These are phyloP conservation scores for Endotrypanum monterogeii DNA, from an alignment of 208 protist species.

Conservation along the genomic window DNA sequence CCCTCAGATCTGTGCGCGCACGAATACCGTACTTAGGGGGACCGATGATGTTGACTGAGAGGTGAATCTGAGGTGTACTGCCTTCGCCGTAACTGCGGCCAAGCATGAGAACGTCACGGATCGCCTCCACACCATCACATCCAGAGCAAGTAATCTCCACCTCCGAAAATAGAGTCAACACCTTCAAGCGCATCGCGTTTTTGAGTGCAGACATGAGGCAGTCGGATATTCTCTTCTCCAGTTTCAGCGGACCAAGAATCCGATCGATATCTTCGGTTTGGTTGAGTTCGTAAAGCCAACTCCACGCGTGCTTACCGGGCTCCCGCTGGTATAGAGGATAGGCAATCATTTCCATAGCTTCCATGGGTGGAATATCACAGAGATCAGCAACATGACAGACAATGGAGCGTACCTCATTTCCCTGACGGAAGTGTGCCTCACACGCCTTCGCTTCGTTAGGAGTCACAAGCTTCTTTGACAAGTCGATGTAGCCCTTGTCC, in stretches of 20 bases:
- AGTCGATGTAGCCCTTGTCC: constrained; percentile 99
- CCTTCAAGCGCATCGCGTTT: constrained; percentile 74
- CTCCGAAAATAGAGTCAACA: constrained; percentile 94
- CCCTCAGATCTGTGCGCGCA: constrained; percentile 92
- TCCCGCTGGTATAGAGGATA: constrained; percentile 96
- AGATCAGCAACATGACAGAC: constrained; percentile 95
- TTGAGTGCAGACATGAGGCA: constrained; percentile 84
- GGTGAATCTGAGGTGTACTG: constrained; percentile 63
- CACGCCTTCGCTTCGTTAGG: constrained; percentile 94
- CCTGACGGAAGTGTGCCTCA: constrained; percentile 95
- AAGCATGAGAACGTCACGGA: constrained; percentile 94
- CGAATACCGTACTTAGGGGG: constrained; percentile 96
- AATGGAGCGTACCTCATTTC: constrained; percentile 96
- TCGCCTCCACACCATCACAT: constrained; percentile 98
- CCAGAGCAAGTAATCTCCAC: constrained; percentile 98
- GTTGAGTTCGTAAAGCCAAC: constrained; percentile 81
- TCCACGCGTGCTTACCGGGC: constrained; percentile 75
- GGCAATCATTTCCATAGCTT: constrained; percentile 93
- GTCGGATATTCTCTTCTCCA: constrained; percentile 59
- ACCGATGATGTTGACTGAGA: constrained; percentile 95
- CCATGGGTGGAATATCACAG: constrained; percentile 58
- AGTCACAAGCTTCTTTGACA: constrained; percentile 97
- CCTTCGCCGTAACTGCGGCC: constrained; percentile 87
- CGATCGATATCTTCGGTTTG: constrained; percentile 64
- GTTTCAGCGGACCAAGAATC: constrained; percentile 73